These are phyloP conservation scores for Vigna reflexopilosa DNA, from an alignment of 306 rosid species.

Conservation along the genomic window DNA sequence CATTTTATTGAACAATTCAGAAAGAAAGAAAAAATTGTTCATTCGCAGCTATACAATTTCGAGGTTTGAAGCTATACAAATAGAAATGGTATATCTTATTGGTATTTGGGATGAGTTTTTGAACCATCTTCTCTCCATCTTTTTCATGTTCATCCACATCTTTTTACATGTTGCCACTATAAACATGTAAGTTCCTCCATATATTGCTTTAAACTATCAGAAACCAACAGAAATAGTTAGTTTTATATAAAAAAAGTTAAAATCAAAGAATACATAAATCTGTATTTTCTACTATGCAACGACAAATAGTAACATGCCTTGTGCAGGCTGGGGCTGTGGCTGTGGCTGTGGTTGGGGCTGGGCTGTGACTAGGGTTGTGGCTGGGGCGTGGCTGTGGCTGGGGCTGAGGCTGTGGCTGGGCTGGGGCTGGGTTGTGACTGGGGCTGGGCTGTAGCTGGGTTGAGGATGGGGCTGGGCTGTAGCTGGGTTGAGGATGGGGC, in stretches of 20 bases:
- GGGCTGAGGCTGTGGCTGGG: no score
- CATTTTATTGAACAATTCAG: no score
- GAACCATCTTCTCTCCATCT: conserved; percentile 74
- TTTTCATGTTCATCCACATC: conserved; percentile 50
- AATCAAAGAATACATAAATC: not conserved
- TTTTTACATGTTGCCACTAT: conserved; percentile 76
- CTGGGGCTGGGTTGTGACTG: no score
- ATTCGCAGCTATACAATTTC: no score
- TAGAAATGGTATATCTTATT: conserved; percentile 64
- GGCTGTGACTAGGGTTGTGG: no score
- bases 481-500: no score
- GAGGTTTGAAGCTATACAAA: no score
- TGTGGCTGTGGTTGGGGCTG: no score
- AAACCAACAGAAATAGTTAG: conserved; percentile 34
- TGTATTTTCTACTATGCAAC: not conserved
- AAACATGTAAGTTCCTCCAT: conserved; percentile 88
- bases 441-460: not conserved
- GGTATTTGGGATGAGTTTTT: conserved; percentile 68
- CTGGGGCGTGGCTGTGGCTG: no score
- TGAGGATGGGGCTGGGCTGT: not conserved
- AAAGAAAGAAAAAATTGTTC: no score
- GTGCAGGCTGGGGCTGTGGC: no score
- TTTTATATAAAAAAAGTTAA: not conserved
- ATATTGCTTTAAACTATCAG: conserved; percentile 79
- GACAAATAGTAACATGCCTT: no score